Base-by-base conservation (phyloP, 352 stramenopile species). In the Peronospora belbahrii region DNA sequence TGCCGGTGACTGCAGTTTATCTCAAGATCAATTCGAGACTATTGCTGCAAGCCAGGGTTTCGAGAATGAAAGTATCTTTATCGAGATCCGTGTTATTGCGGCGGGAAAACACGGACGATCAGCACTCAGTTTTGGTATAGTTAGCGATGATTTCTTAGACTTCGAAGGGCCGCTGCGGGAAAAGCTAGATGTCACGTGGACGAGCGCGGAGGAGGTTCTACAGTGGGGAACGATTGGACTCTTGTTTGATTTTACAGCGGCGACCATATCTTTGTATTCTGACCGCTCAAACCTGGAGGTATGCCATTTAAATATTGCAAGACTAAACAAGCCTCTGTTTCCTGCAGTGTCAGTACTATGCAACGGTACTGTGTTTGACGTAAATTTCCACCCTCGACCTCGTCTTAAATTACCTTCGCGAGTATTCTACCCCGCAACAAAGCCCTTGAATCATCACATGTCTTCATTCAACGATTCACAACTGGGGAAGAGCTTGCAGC, bases 241-340 rank as follows among this genome's bases (percentile, higher is more conserved):
- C 22, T 62, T 90, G 8, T 90, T 87, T 56, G 79, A 94, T 55
- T 88, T 94, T 28, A 62, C 70, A 22, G 81, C 76, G 22, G 56
- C 62, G 0, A 74, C 56, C 13, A 38, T 82, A 19, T 86, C 71
- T 0, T 44, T 86, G 15, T 87, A 73, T 41, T 62, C 76, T 0
- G 67, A 72, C 13, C 50, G 52, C n/a, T 55, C 50, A 1, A 70
- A 88, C 10, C 67, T 76, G 11, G 19, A 73, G 13, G 56, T 59
- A 1, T 61, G 51, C 9, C 48, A 53, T 2, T 33, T 83, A 14
- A 66, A 83, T 22, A 1, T 71, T 1, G 39, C 49, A 2, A 47
- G 28, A 0, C 18, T 74, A n/a, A 68, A 50, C 38, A 64, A 61
- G 1, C 70, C 70, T 0, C 35, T 85, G 0, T 69, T 74, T 36